Evolutionary conservation across 1,284 basidiomycete species (phyloP).

Genomic region (Mycena sp.): DNA sequence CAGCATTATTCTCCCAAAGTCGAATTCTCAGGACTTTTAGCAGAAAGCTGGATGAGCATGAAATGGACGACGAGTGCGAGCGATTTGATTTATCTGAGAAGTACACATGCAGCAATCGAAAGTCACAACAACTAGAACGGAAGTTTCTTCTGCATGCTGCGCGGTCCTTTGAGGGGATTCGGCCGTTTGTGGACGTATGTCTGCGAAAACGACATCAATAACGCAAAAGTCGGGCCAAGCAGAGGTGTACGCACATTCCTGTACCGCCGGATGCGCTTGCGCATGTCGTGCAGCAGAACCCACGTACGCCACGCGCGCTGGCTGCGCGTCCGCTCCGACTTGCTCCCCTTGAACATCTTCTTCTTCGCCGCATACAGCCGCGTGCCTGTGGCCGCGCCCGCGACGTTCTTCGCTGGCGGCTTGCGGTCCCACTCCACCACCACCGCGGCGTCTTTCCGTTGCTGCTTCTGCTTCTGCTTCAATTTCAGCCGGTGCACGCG

Average conservation of each 20-base stretch:
- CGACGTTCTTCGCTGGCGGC: constrained; percentile 54
- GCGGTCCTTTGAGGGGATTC: constrained; percentile 62
- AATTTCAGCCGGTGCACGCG: too few species aligned
- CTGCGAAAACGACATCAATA: constrained; percentile 40
- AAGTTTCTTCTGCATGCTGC: constrained; percentile 57
- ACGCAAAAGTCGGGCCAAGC: constrained; percentile 7
- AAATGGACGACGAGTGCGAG: too few species aligned
- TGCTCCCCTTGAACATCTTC: constrained; percentile 89
- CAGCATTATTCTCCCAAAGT: too few species aligned
- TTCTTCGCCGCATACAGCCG: constrained; percentile 77
- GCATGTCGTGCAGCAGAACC: constrained; percentile 74
- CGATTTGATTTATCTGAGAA: too few species aligned
- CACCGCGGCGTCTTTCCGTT: constrained; percentile 45
- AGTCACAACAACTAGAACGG: constrained; percentile 66
- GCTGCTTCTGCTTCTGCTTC: neutral
- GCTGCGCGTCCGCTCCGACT: constrained; percentile 71
- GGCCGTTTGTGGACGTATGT: constrained; percentile 61
- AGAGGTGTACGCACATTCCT: constrained; percentile 60
- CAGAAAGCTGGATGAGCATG: too few species aligned
- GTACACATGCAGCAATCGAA: too few species aligned
- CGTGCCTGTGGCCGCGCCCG: constrained; percentile 64
- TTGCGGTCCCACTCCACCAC: constrained; percentile 68
- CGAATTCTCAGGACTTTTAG: too few species aligned
- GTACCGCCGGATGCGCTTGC: constrained; percentile 67
- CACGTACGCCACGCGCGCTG: constrained; percentile 55